Conservation (phyloP, 1,284 basidiomycete species). For the Peniophora sp. region DNA sequence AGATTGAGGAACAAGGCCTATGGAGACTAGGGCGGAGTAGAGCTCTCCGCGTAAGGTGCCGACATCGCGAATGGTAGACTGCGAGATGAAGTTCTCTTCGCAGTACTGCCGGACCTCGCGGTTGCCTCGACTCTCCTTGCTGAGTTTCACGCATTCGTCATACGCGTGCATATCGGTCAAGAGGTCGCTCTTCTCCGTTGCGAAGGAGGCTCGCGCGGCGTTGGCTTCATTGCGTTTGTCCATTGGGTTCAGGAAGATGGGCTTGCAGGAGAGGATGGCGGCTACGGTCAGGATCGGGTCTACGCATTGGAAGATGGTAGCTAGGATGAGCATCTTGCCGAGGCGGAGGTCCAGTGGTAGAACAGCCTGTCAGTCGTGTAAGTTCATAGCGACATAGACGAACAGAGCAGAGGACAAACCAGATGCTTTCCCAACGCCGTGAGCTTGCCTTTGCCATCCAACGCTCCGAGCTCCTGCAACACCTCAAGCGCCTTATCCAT, state of each 20-base stretch:
- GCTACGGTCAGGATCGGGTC: conserved; percentile 74
- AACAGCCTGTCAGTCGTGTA: conserved; percentile 44
- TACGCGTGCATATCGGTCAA: conserved; percentile 80
- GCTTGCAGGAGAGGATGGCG: conserved; percentile 82
- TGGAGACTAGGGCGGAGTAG: conserved; percentile 60
- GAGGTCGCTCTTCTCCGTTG: conserved; percentile 76
- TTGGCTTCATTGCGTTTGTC: conserved; percentile 78
- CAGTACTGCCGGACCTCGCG: not conserved
- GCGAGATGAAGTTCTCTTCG: conserved; percentile 78
- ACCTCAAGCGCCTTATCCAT: conserved; percentile 76
- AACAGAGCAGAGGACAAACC: conserved; percentile 27
- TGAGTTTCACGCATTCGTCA: conserved; percentile 53
- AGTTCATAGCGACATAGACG: conserved; percentile 1
- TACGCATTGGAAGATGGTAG: conserved; percentile 73
- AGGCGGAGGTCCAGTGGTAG: conserved; percentile 87
- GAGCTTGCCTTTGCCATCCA: conserved; percentile 55
- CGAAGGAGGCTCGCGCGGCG: conserved; percentile 43
- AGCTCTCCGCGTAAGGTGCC: conserved; percentile 76
- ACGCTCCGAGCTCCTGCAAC: conserved; percentile 75
- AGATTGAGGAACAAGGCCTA: conserved; percentile 58
- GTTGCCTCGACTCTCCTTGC: conserved; percentile 23
- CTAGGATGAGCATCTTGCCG: conserved; percentile 89
- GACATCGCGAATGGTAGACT: conserved; percentile 73
- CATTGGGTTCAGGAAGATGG: conserved; percentile 75
- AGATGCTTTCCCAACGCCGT: conserved; percentile 84